These are phyloP conservation scores for Lunasporangiospora selenospora DNA, from an alignment of 192 early-diverging fungal species.

Conservation along the genomic window DNA sequence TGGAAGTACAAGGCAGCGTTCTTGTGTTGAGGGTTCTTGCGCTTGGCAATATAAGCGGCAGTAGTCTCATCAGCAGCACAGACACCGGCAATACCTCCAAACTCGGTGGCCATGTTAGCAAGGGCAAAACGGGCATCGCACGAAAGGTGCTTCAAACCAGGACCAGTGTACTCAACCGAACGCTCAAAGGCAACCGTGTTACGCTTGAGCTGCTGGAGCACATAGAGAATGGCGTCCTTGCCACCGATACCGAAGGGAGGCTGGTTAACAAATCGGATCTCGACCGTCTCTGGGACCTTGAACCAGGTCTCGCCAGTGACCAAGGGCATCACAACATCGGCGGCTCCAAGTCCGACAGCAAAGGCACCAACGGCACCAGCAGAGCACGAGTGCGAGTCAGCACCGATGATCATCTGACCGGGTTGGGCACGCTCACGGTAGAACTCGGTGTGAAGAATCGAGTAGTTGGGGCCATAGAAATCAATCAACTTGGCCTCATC, in stretches of 20 bases:
- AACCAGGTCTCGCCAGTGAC: conserved; percentile 86
- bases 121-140: conserved; percentile 85
- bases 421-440: conserved; percentile 85
- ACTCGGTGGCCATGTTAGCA: conserved; percentile 87
- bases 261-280: conserved; percentile 75
- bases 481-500: conserved; percentile 77
- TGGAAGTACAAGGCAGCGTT: conserved; percentile 75
- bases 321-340: conserved; percentile 84
- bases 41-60: conserved; percentile 74
- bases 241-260: conserved; percentile 84
- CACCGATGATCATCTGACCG: conserved; percentile 81
- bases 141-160: conserved; percentile 78
- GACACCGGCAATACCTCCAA: conserved; percentile 86
- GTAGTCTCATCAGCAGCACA: conserved; percentile 80
- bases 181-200: conserved; percentile 85
- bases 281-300: conserved; percentile 81
- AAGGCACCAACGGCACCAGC: conserved; percentile 78
- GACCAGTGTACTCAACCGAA: conserved; percentile 80
- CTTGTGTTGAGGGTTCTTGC: conserved; percentile 75
- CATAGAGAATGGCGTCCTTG: conserved; percentile 82
- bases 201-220: conserved; percentile 82
- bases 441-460: conserved; percentile 86
- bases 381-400: conserved; percentile 86
- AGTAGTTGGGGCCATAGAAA: conserved; percentile 78
- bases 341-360: conserved; percentile 82